These are phyloP conservation scores for Nymphaea colorata DNA, from an alignment of 164 flowering plant genomes.

Conservation along the genomic window DNA sequence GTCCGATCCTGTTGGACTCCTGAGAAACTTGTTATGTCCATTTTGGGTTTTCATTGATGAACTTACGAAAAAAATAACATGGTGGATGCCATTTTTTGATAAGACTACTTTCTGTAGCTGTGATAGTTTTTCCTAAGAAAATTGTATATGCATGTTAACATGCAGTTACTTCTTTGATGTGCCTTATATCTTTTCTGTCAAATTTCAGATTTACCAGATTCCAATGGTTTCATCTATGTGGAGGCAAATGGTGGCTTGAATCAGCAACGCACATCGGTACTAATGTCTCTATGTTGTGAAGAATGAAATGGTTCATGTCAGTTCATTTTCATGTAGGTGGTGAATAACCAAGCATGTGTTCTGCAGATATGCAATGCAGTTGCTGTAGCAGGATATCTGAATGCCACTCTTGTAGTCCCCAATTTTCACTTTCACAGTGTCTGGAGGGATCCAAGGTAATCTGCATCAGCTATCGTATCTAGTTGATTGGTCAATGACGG, in stretches of 20 bases:
- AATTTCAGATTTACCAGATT: constrained; percentile 64
- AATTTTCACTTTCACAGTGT: constrained; percentile 90
- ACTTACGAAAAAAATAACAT: no score
- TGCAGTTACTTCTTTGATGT: background rate
- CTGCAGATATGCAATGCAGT: constrained; percentile 97
- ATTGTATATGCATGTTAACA: background rate
- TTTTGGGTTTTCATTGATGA: no score
- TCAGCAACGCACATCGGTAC: constrained; percentile 96
- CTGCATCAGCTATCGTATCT: background rate
- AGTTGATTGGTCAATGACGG: background rate
- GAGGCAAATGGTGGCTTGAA: constrained; percentile 99
- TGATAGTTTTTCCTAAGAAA: no score
- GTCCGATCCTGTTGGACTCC: no score
- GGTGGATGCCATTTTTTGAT: no score
- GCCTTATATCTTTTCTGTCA: constrained; percentile 4
- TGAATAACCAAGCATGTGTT: constrained; percentile 10
- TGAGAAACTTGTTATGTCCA: no score
- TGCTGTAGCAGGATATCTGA: constrained; percentile 91
- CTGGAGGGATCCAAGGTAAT: constrained; percentile 94
- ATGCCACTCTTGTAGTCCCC: constrained; percentile 94
- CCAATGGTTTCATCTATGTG: constrained; percentile 84
- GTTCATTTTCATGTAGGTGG: background rate
- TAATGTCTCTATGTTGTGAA: background rate
- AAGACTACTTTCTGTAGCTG: no score
- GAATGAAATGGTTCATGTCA: background rate